Base-by-base conservation (phyloP, 2,329 filamentous ascomycete species). In the Fusarium siculi region DNA sequence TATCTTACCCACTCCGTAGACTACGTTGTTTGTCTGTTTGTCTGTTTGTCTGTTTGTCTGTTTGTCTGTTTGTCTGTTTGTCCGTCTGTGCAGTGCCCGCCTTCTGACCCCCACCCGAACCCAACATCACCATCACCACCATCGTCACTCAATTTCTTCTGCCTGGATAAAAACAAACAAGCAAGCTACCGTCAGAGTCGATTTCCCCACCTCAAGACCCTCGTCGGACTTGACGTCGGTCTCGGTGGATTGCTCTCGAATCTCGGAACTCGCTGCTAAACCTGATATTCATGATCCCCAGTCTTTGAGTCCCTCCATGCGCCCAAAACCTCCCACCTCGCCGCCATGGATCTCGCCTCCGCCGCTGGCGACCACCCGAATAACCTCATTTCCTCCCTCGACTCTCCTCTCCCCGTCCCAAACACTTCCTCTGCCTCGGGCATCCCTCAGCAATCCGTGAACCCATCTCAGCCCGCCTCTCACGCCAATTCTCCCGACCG, bases 401-500 rank as follows among this genome's bases (percentile, higher is more conserved):
- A 78, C 39, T 72, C 70, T 46, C 79, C 82, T 63, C 69, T 69
- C 7, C 50, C 70, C 39, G 44, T 46, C 49, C 50, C 72, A 39
- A 37, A 36, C 42, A 47, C 54, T 30, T 66, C 66, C 43, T 55
- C 62, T 47, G 43, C 55, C 28, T 65, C 75, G n/a, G 57, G n/a
- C 53, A 28, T 69, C 7, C 54, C 72, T 44, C 74, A 72, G 11
- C 68, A 68, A 23, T 44, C 68, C 23, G 55, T 58, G 46, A 66
- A 67, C 54, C 63, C 58, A 47, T 78, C 74, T n/a, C 73, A 77
- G 36, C 59, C 74, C 9, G 49, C 62, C 28, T 77, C 75, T 40
- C 74, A 78, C 61, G 66, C 73, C 63, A 76, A 78, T 60, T 80
- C 79, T n/a, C 76, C 78, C 55, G 78, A 80, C 60, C 80, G 79